Base-by-base conservation (phyloP, 495 filamentous ascomycete genomes). In the Aspergillus nidulans region DNA sequence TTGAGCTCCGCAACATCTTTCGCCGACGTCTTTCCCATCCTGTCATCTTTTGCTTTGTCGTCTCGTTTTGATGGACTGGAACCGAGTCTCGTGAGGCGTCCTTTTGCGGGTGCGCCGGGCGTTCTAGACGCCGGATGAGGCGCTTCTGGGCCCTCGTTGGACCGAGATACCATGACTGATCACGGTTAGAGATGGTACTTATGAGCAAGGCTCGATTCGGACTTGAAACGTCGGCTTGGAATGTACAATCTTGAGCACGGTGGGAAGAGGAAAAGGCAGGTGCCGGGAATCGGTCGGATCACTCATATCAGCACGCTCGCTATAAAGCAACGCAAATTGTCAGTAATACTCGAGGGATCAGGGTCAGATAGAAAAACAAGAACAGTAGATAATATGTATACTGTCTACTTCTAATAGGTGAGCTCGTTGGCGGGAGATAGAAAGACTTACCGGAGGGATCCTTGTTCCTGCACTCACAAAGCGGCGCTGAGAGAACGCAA, bases 1-100 rank as follows among this genome's bases (percentile, higher is more conserved):
- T 83, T 83, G 48, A 85, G 74, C 49, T 82, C 81, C 12, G 78
- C 76, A 57, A 81, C 80, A 77, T 85, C 81, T 60, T 81, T 81
- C 5, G 78, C 77, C 10, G 71, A 70, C 12, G 75, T 69, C 43
- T 75, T 77, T 16, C 62, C 44, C 32, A 68, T 58, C 47, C 69
- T 70, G 1, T 72, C 67, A 13, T 77, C 72, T 57, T 70, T 77
- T 21, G 66, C 52, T 51, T 72, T 72, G 44, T 77, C 69, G 18
- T 82, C 80, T 57, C 78, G 73, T 56, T 76, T 81, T 1, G 71
- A 55, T 32, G 71, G 73, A 32, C 75, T 75, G 24, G 74, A 68
- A 18, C 62, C 60, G 26, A 70, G 65, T 67, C 73, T 68, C 40
- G 68, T 30, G 47, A 73, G 56, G 61, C 72, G 69, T 65, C 73